Percentiles rank a stretch among this genome's conserved stretches.
Evolutionary conservation across 179 eudicot genomes (phyloP).

Genomic region (Silene noctiflora): DNA sequence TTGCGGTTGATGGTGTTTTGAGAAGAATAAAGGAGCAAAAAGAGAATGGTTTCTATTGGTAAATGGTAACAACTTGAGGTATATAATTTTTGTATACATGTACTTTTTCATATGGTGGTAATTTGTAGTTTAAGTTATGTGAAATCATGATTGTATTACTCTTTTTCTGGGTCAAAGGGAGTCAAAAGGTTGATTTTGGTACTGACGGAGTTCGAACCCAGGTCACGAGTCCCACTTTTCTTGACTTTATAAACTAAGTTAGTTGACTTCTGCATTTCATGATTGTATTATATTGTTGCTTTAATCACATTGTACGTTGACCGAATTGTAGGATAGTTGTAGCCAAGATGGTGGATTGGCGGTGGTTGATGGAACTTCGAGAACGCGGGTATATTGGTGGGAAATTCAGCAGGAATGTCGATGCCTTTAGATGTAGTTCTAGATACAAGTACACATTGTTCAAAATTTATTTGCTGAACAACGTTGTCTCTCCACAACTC

Average conservation of each 20-base stretch:
- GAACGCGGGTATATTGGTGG: background rate
- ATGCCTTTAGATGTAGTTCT: background rate
- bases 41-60: slow-evolving; percentile 50
- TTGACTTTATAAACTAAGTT: too few relatives aligned
- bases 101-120: background rate
- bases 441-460: background rate
- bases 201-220: too few relatives aligned
- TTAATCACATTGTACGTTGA: too few relatives aligned
- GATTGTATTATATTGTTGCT: background rate
- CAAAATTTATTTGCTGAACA: background rate
- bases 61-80: slow-evolving; percentile 35
- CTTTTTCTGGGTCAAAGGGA: too few relatives aligned
- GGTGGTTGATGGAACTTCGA: background rate
- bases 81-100: background rate
- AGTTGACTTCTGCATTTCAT: too few relatives aligned
- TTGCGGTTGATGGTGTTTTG: slow-evolving; percentile 70
- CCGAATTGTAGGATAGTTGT: background rate
- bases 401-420: background rate
- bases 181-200: too few relatives aligned
- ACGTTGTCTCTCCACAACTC: background rate
- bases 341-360: background rate
- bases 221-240: too few relatives aligned
- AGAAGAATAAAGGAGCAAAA: slow-evolving; percentile 52
- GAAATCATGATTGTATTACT: background rate
- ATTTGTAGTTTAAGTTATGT: background rate